phyloP scores from a whole-genome alignment of 2,329 filamentous ascomycete genomes.

The Colletotrichum sp. region DNA sequence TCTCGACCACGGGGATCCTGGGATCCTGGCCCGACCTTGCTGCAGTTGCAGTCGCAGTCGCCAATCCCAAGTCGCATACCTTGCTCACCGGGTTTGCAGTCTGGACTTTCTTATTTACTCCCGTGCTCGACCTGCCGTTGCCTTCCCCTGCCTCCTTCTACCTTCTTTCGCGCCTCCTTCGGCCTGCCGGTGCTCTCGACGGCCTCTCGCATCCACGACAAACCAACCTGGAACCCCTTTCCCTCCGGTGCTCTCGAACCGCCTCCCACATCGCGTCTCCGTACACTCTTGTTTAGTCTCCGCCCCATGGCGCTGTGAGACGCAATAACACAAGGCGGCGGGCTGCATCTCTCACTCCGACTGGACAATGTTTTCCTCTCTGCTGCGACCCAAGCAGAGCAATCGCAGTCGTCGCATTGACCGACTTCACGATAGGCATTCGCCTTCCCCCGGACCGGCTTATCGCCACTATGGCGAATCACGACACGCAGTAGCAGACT shows the following conservation, averaged over 20 bases:
- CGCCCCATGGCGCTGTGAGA: constrained; percentile 17
- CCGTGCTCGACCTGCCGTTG: neutral
- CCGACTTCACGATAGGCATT: constrained; percentile 5
- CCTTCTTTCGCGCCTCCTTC: neutral
- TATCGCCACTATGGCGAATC: constrained; percentile 33
- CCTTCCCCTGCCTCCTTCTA: neutral
- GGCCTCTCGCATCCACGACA: neutral
- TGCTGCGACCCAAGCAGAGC: constrained; percentile 21
- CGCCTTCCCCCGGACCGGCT: constrained; percentile 21
- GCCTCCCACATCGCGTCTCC: neutral
- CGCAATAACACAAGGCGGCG: constrained; percentile 11
- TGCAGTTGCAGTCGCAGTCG: neutral
- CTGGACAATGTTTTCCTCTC: constrained; percentile 23
- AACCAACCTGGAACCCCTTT: neutral
- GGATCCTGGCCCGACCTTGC: neutral
- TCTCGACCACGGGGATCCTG: constrained; percentile 14
- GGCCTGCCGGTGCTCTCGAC: neutral
- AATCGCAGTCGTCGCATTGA: constrained; percentile 19
- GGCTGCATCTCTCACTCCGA: constrained; percentile 14
- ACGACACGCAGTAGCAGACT: constrained; percentile 66
- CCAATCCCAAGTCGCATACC: neutral
- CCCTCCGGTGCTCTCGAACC: neutral
- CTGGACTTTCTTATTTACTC: constrained; percentile 8
- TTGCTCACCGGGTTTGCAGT: neutral
- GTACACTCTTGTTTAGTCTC: neutral